These are phyloP conservation scores for Alternaria atra DNA, from an alignment of 2,329 filamentous ascomycete species.

Conservation along the genomic window DNA sequence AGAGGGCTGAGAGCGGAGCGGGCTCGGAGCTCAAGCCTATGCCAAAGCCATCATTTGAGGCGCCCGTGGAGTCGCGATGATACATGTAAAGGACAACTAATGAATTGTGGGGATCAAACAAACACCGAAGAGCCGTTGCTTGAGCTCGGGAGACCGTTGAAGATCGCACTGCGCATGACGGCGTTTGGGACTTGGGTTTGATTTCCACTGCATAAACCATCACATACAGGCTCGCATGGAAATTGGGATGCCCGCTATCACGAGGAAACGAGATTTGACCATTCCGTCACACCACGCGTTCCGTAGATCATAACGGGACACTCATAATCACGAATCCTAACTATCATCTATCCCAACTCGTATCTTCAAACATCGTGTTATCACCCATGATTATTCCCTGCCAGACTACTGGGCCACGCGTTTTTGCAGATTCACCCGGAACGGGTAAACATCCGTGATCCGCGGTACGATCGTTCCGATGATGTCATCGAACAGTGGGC, in stretches of 20 bases:
- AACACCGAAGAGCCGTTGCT: background rate
- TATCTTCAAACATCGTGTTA: background rate
- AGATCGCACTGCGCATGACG: background rate
- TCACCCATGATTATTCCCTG: background rate
- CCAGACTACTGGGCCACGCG: background rate
- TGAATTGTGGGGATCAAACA: slow-evolving; percentile 6
- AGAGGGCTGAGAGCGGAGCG: slow-evolving; percentile 72
- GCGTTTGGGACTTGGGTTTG: background rate
- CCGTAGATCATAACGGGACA: background rate
- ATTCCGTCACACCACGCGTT: background rate
- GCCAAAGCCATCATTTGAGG: slow-evolving; percentile 49
- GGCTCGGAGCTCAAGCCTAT: slow-evolving; percentile 78
- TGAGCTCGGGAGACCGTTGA: background rate
- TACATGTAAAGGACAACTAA: slow-evolving; percentile 1
- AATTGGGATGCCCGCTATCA: background rate
- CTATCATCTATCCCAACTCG: background rate
- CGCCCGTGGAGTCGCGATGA: slow-evolving; percentile 39
- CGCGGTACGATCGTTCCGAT: background rate
- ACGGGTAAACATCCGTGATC: background rate
- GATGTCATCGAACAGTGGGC: background rate
- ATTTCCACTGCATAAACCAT: background rate
- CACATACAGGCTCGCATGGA: background rate
- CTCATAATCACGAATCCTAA: background rate
- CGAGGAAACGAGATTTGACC: background rate
- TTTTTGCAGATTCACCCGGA: background rate